Conservation (phyloP, 164 flowering plant species). For the Chimonanthus praecox region DNA sequence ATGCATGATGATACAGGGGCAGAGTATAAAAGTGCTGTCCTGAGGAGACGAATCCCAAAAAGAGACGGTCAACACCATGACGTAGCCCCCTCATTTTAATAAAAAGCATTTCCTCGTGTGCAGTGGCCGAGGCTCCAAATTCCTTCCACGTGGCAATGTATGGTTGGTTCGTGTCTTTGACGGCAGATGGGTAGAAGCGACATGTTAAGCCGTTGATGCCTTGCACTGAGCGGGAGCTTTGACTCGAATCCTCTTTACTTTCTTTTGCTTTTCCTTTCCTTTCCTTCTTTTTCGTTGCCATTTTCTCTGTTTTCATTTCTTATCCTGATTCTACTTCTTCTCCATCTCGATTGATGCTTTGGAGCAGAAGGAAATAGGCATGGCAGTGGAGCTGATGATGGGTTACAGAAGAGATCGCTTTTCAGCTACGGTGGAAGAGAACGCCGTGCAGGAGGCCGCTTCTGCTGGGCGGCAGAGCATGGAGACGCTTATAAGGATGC, state of each 20-base stretch:
- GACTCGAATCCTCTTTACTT: conserved; percentile 13
- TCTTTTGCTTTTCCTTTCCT: conserved; percentile 3
- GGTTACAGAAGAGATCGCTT: conserved; percentile 22
- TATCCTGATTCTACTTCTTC: background rate
- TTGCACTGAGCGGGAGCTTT: conserved; percentile 17
- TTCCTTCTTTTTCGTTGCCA: background rate
- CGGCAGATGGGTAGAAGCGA: conserved; percentile 17
- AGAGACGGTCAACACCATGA: background rate
- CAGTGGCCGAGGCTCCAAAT: background rate
- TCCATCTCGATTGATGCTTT: background rate
- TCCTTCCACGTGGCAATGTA: background rate
- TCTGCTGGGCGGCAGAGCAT: conserved; percentile 78
- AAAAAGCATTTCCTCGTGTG: background rate
- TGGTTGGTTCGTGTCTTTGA: background rate
- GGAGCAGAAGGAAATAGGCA: conserved; percentile 11
- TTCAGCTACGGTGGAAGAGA: conserved; percentile 31
- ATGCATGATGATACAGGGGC: background rate
- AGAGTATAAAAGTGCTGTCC: background rate
- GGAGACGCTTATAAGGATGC: conserved; percentile 50
- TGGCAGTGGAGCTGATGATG: conserved; percentile 77
- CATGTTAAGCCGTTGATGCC: conserved; percentile 17
- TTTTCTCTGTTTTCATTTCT: no score
- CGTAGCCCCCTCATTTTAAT: background rate
- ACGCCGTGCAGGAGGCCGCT: conserved; percentile 71
- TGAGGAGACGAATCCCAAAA: background rate